These are phyloP conservation scores for Coemansia sp. DNA, from an alignment of 192 early-diverging fungal species.

Conservation along the genomic window DNA sequence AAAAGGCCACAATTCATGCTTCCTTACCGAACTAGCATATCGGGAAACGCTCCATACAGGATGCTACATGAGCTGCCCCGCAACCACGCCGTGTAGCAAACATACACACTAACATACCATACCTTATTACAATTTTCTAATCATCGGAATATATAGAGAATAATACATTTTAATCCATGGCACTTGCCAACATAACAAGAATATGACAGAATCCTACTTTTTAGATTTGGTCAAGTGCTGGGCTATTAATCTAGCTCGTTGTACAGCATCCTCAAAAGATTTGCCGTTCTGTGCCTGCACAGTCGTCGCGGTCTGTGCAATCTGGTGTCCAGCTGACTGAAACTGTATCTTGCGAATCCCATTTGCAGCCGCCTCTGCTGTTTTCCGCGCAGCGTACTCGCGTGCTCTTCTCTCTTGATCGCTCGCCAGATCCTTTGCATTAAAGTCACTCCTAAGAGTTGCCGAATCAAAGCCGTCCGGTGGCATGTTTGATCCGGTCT, in stretches of 20 bases:
- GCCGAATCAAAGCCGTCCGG: slow-evolving; percentile 68
- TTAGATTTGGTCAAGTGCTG: slow-evolving; percentile 34
- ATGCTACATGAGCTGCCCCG: neutral
- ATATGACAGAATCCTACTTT: neutral
- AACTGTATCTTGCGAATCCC: slow-evolving; percentile 30
- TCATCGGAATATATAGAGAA: neutral
- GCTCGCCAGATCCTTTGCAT: slow-evolving; percentile 26
- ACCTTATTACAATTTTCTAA: neutral
- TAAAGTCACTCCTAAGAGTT: slow-evolving; percentile 37
- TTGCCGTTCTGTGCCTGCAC: slow-evolving; percentile 18
- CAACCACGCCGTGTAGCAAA: neutral
- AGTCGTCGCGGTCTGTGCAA: neutral
- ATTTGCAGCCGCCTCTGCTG: slow-evolving; percentile 23
- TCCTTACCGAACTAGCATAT: slow-evolving; percentile 21
- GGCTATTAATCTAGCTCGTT: slow-evolving; percentile 45
- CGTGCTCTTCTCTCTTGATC: slow-evolving; percentile 45
- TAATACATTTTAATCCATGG: neutral
- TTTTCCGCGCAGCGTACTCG: slow-evolving; percentile 34
- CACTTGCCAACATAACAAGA: too few relatives aligned
- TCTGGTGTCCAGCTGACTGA: slow-evolving; percentile 19
- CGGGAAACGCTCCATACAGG: slow-evolving; percentile 13
- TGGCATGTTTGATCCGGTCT: slow-evolving; percentile 78
- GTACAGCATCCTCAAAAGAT: slow-evolving; percentile 39
- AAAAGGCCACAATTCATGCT: slow-evolving; percentile 33
- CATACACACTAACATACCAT: neutral